These are phyloP conservation scores for Metarhizium rileyi DNA, from an alignment of 2,329 filamentous ascomycete species.

Conservation along the genomic window DNA sequence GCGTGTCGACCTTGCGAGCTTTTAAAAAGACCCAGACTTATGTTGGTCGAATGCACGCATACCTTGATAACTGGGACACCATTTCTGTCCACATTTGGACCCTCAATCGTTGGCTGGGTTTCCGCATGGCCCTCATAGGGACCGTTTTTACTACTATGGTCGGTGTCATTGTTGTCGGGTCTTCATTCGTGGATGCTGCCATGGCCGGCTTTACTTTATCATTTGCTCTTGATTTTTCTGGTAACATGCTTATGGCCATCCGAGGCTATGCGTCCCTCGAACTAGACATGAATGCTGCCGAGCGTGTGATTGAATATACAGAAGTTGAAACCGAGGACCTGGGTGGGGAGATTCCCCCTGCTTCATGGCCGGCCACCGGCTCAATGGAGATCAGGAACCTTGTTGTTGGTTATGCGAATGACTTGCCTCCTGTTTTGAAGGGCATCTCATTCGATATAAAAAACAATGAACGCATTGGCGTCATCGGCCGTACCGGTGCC, in stretches of 20 bases:
- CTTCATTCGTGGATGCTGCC: conserved; percentile 53
- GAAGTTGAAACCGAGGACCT: conserved; percentile 58
- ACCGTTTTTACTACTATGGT: conserved; percentile 58
- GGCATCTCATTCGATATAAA: conserved; percentile 58
- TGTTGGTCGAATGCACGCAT: conserved; percentile 57
- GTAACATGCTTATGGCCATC: conserved; percentile 54
- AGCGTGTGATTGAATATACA: conserved; percentile 67
- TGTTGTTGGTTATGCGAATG: conserved; percentile 60
- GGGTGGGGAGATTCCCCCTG: conserved; percentile 50
- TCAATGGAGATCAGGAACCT: conserved; percentile 64
- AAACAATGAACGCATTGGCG: conserved; percentile 61
- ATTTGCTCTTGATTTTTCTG: conserved; percentile 62
- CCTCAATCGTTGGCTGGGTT: conserved; percentile 69
- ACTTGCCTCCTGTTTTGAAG: conserved; percentile 61
- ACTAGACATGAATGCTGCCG: conserved; percentile 69
- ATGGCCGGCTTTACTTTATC: conserved; percentile 67
- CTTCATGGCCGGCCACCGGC: conserved; percentile 67
- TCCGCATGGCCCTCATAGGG: conserved; percentile 61
- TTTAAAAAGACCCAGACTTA: conserved; percentile 62
- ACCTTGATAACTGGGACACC: conserved; percentile 58
- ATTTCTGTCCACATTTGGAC: conserved; percentile 60
- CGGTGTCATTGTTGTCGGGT: conserved; percentile 52
- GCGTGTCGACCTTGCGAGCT: conserved; percentile 65
- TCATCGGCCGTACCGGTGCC: conserved; percentile 68
- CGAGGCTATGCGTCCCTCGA: conserved; percentile 62